These are phyloP conservation scores for Blastobotrys indianensis DNA, from an alignment of 1,139 yeast species.

Conservation along the genomic window DNA sequence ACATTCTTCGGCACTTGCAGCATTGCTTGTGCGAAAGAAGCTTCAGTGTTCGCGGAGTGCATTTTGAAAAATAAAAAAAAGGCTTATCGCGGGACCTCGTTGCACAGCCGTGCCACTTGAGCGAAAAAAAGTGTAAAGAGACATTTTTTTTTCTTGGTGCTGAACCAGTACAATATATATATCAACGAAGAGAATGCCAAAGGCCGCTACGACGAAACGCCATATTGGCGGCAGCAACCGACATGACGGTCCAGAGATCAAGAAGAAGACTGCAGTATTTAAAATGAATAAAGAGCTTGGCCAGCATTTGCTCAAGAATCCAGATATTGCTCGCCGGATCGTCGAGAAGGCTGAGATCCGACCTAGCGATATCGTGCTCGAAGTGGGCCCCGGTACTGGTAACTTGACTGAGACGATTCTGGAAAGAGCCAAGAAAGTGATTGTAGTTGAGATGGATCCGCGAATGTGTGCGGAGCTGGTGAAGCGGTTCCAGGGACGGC, in stretches of 20 bases:
- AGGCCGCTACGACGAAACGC: slow-evolving; percentile 8
- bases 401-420: slow-evolving; percentile 87
- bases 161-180: not conserved
- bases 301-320: slow-evolving; percentile 94
- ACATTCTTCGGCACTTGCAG: not conserved
- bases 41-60: too few relatives aligned
- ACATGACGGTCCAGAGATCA: not conserved
- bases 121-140: slow-evolving; percentile 1
- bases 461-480: slow-evolving; percentile 98
- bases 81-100: not conserved
- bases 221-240: slow-evolving; percentile 5
- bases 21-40: too few relatives aligned
- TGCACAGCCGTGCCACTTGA: not conserved
- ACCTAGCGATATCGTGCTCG: slow-evolving; percentile 89
- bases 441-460: slow-evolving; percentile 98
- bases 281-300: slow-evolving; percentile 95
- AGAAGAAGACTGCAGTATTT: slow-evolving; percentile 56
- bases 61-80: not conserved
- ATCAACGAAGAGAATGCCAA: slow-evolving; percentile 1
- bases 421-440: slow-evolving; percentile 85
- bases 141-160: slow-evolving; percentile 1
- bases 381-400: slow-evolving; percentile 99
- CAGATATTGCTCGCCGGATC: slow-evolving; percentile 94
- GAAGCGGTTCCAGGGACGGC: slow-evolving; percentile 95
- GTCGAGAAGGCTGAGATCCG: slow-evolving; percentile 92